Base-by-base conservation (phyloP, 306 rosid species). In the Cotoneaster glaucophyllus region DNA sequence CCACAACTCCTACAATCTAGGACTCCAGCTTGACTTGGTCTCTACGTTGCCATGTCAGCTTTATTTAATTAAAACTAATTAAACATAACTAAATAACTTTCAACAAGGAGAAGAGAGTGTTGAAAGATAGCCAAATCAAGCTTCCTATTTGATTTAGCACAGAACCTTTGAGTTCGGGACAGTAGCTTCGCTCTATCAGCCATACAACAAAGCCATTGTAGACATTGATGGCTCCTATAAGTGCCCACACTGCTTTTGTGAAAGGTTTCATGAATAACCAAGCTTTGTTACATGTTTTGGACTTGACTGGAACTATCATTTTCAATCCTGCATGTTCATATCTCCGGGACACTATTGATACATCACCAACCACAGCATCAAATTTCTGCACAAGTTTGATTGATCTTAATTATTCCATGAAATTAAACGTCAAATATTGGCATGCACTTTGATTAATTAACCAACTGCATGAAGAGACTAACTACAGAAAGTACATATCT, bases 121-220 rank as follows among this genome's bases (percentile, higher is more conserved):
- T 79, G 84, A 86, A 75, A 25, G 89, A 76, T 61, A 85, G 81
- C 80, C 75, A 81, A 48, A 84, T 69, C 71, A 82, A 66, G 79
- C 45, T 82, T 37, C 88, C 85, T 4, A 78, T 74, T 74, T 88
- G 92, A 71, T 80, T 73, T 34, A 64, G 58, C 66, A 71, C 28
- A 15, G 92, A 78, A 29, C 89, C 86, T 8, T 54, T 71, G 56
- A 78, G 70, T 29, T 67, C 74, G 9, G 81, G 79, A 67, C 69
- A 34, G 21, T 80, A 78, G 26, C 59, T 75, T 63, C 84, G 82
- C 43, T 86, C 92, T 53, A 86, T 78, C 56, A 88, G 28, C 90
- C 92, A 86, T 1, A 86, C 71, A 6, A 84, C 88, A 78, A 88
- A 80, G 59, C 87, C 92, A 64, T 82, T 88, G 77, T 84, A 86